phyloP scores from a whole-genome alignment of 371 early-diverging fungal species.

The Massospora cicadina region DNA sequence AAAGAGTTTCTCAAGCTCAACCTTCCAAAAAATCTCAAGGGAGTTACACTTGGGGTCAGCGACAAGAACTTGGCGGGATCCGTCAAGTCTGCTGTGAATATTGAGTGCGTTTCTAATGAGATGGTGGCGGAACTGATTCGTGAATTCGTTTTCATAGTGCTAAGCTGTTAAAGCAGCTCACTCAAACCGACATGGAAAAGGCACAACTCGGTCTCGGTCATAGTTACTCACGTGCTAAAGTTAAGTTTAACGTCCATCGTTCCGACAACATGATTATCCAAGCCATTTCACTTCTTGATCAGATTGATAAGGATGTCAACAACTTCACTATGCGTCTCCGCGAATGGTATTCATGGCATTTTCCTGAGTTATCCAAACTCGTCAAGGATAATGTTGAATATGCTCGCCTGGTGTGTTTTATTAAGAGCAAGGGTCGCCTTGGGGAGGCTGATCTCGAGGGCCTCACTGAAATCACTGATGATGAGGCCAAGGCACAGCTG shows the following conservation, averaged over 20 bases:
- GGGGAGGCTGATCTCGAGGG: slow-evolving; percentile 51
- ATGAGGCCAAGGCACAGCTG: slow-evolving; percentile 34
- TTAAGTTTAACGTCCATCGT: slow-evolving; percentile 96
- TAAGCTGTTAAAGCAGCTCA: slow-evolving; percentile 71
- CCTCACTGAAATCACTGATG: slow-evolving; percentile 57
- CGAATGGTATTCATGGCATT: slow-evolving; percentile 99
- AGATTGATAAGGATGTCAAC: slow-evolving; percentile 92
- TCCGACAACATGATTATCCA: slow-evolving; percentile 93
- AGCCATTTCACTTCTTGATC: slow-evolving; percentile 81
- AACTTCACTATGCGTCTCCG: slow-evolving; percentile 93
- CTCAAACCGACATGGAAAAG: slow-evolving; percentile 76
- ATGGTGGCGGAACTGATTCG: slow-evolving; percentile 77
- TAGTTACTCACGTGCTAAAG: slow-evolving; percentile 93
- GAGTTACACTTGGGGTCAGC: slow-evolving; percentile 71
- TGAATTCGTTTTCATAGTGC: slow-evolving; percentile 83
- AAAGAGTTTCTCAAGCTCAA: slow-evolving; percentile 89
- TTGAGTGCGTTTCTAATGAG: slow-evolving; percentile 62
- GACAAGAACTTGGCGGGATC: slow-evolving; percentile 84
- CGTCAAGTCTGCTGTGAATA: slow-evolving; percentile 59
- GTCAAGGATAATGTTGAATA: slow-evolving; percentile 81
- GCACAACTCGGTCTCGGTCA: slow-evolving; percentile 96
- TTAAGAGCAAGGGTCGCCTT: slow-evolving; percentile 78
- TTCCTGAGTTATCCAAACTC: slow-evolving; percentile 94
- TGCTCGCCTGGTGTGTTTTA: slow-evolving; percentile 68
- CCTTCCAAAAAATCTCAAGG: slow-evolving; percentile 59